Base-by-base conservation (phyloP, 257 asterid genomes). In the Gardenia jasminoides region DNA sequence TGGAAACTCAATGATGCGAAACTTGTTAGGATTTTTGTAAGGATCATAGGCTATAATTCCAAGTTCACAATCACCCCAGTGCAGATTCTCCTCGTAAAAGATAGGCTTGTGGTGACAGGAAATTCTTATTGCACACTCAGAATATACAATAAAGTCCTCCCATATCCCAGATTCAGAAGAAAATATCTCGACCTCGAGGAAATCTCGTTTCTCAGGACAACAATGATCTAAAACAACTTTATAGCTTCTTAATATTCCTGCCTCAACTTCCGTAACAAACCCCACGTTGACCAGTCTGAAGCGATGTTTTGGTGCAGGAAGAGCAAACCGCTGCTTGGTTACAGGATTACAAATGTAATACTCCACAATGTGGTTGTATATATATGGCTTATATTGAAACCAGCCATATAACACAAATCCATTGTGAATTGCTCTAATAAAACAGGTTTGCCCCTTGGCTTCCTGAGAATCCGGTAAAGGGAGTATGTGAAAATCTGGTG, bases 41-140 rank as follows among this genome's bases (percentile, higher is more conserved):
- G 75, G 75, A 46, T 44, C 75, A 46, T 70, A 70, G 24, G 59
- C 75, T 70, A 70, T 46, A 70, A 70, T 46, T n/a, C 75, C 75
- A 46, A 11, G 75, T 20, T 19, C 56, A 33, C 22, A 0, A 28
- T 15, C 16, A n/a, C 12, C 41, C 75, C 75, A 70, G 11, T 70
- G 59, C 41, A 70, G n/a, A 44, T 46, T 70, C 41, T 70, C 22
- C 41, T 70, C 26, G 33, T 20, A n/a, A 15, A 46, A 10, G 7
- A 46, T 31, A 13, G 75, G 59, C 43, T 31, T 70, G 41, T 17
- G 26, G 52, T 10, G 5, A 46, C 0, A n/a, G 61, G 5, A 3
- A 47, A 46, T n/a, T 2, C 3, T 3, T n/a, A 70, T 4, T 24
- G 61, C 39, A 47, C 0, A 16, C 24, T 46, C 41, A 13, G n/a